Conservation (phyloP, 352 stramenopile species). For the Phytophthora quininea region DNA sequence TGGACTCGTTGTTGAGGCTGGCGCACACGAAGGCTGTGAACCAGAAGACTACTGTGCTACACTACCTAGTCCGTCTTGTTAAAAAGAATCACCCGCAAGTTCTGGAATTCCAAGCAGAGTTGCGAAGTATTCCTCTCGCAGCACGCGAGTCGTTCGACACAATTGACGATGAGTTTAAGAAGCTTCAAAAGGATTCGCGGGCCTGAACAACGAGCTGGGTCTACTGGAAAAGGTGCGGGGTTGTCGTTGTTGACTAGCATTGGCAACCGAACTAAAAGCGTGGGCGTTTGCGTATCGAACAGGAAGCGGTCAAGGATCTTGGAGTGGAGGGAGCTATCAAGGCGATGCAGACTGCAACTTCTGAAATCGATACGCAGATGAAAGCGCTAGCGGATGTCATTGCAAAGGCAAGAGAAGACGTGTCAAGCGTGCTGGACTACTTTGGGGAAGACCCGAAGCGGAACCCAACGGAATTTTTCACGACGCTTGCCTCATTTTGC, state of each 20-base stretch:
- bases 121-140: conserved; percentile 83
- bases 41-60: conserved; percentile 98
- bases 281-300: neutral
- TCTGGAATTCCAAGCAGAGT: conserved; percentile 92
- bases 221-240: conserved; percentile 50
- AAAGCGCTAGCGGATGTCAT: conserved; percentile 44
- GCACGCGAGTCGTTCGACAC: conserved; percentile 82
- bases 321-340: conserved; percentile 34
- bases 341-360: conserved; percentile 39
- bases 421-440: conserved; percentile 83
- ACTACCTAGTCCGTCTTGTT: conserved; percentile 97
- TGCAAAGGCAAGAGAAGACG: conserved; percentile 50
- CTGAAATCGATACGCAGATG: conserved; percentile 56
- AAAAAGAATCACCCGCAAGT: conserved; percentile 94
- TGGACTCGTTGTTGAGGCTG: conserved; percentile 94
- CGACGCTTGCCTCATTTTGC: conserved; percentile 85
- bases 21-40: conserved; percentile 96
- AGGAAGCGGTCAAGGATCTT: conserved; percentile 35
- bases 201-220: conserved; percentile 52
- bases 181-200: conserved; percentile 56
- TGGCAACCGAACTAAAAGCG: neutral
- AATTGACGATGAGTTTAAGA: conserved; percentile 66
- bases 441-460: conserved; percentile 86
- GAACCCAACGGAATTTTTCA: conserved; percentile 79
- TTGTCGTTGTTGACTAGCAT: neutral